Evolutionary conservation across 1,284 basidiomycete genomes (phyloP), one percentile per base, ranked within the genome.

Genomic region (Apiotrichum akiyoshidainum): DNA sequence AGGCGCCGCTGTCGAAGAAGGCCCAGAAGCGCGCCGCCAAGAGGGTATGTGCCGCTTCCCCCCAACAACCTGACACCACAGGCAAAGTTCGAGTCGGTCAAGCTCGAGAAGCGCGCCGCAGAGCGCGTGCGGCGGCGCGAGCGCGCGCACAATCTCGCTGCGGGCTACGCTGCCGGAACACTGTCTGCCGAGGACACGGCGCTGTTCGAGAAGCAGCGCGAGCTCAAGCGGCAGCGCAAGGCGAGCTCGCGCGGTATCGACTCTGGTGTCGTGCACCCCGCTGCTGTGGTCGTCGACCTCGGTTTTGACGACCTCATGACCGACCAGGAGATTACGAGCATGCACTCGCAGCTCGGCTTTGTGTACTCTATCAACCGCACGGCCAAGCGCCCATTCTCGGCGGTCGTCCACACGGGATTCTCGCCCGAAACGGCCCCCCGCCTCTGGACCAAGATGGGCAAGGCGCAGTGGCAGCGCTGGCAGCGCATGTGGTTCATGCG

Each of bases 291-390:
- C 21, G 79, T 99, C 33, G 96, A 99, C 78, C 81, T 96, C 9
- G 92, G 87, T 2, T 99, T 99, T 73, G 96, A 99, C 75, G 86
- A 92, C 49, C 82, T 88, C 77, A 99, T 99, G 96, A 85, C 80
- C 50, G 92, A 93, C 56, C 93, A 95, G 90, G 96, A 99, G 81
- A 83, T 95, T 61, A 85, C 81, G 61, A 96, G 92, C 19, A 83
- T 99, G 72, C 85, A 84, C 49, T 88, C 88, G 41, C 96, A 99
- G 76, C 80, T 98, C 54, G 87, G 86, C 37, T 96, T 90, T 72
- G 86, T 90, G 39, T 97, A 98, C 77, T 88, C 88, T 65, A 83
- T 85, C 47, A 95, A 98, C 76, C 85, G 90, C 53, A 83, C 83
- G 49, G 84, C 90, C 1, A 71, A 81, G 6, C 81, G 79, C 57